Base-by-base conservation (phyloP, 495 filamentous ascomycete species). In the Sporormia fimetaria region DNA sequence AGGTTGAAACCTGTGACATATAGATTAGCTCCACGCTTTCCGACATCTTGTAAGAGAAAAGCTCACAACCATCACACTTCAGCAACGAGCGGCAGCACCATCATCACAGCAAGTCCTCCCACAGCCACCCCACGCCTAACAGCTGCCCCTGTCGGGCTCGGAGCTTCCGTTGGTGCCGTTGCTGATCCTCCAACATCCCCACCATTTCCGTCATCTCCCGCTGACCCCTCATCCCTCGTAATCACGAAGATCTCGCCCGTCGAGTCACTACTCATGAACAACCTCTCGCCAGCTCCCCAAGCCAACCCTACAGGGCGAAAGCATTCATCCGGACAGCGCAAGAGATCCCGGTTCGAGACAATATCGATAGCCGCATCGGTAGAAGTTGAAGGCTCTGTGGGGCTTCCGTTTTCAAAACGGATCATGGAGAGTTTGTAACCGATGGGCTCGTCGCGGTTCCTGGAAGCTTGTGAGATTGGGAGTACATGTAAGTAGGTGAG, bases 281-380 rank as follows among this genome's bases (percentile, higher is more conserved):
- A 47, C 4, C 67, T 44, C 2, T 66, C 66, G 36, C 65, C 54
- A 17, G 33, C 49, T 37, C 72, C 68, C 48, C 67, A 70, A 0
- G 60, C 68, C 2, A 73, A 57, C 2, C 67, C 67, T 0, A 68
- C 68, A 3, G 68, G 69, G 2, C 69, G 58, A 58, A 73, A 67
- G 56, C 68, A 72, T 18, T 42, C 41, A 26, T 68, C 54, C 3
- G 57, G 58, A 25, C 57, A 61, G 6, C 33, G n/a, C 51, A 48
- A 52, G 12, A 48, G 51, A 37, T 68, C 61, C 16, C 30, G 21
- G 39, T 73, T 73, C 44, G 68, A 49, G 40, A 73, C 49, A 37
- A 73, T 59, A 26, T 66, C 61, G 23, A 65, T 51, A 14, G 60
- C 59, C 0, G 70, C 62, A 8, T 57, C 58, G 35, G 42, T 63